Conservation (phyloP, 2,329 filamentous ascomycete species). For the Botryotinia narcissicola region DNA sequence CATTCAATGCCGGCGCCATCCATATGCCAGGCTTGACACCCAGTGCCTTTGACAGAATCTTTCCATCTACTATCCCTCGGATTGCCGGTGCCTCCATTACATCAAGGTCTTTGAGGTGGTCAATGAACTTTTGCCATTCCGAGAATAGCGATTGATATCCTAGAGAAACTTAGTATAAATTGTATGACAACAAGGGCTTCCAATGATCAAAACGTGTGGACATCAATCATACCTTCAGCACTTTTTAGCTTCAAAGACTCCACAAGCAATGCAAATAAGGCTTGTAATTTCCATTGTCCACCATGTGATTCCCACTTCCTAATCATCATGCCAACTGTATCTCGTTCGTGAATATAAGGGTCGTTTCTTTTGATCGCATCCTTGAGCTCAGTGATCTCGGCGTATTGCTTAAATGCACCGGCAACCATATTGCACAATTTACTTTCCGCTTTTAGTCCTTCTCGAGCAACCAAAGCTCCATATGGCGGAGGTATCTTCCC, state of each 20-base stretch:
- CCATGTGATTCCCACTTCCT: conserved; percentile 63
- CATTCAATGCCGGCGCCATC: conserved; percentile 76
- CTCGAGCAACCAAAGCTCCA: conserved; percentile 63
- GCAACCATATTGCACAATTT: conserved; percentile 68
- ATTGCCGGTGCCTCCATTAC: conserved; percentile 57
- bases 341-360: conserved; percentile 52
- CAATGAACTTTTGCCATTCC: conserved; percentile 55
- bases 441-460: conserved; percentile 78
- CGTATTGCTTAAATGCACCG: conserved; percentile 60
- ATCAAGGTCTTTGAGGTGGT: conserved; percentile 54
- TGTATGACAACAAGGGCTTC: too few species aligned
- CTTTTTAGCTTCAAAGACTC: conserved; percentile 52
- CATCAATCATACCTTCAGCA: conserved; percentile 3
- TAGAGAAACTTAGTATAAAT: conserved; percentile 15
- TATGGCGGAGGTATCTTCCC: conserved; percentile 56
- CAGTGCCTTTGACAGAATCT: conserved; percentile 65
- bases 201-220: neutral
- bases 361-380: conserved; percentile 49
- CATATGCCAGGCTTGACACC: conserved; percentile 72
- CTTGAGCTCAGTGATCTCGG: conserved; percentile 63
- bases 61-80: conserved; percentile 71
- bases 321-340: conserved; percentile 71
- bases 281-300: conserved; percentile 68
- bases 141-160: conserved; percentile 43
- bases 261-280: conserved; percentile 64